Conservation (phyloP, 176 grass and related monocot species). For the Bromus sterilis region DNA sequence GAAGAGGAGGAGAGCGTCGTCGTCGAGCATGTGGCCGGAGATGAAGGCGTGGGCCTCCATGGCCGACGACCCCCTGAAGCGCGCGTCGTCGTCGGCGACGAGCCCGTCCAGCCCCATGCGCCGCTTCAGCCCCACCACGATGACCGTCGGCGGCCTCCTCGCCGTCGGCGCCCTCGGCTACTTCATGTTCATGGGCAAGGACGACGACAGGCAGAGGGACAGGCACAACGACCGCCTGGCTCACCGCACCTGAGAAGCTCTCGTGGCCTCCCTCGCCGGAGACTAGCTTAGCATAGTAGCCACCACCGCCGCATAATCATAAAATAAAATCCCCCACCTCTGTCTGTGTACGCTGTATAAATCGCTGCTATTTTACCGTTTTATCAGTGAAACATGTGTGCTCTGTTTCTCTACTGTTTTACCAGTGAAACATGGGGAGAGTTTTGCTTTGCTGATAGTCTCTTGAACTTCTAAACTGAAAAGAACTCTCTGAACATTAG, state of each 20-base stretch:
- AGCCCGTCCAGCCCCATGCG: constrained; percentile 15
- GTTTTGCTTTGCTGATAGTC: no score
- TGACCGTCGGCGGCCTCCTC: constrained; percentile 37
- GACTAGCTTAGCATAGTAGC: not conserved
- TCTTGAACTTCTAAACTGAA: no score
- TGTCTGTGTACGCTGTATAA: not conserved
- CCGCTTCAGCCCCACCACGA: constrained; percentile 43
- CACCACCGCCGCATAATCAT: not conserved
- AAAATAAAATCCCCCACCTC: not conserved
- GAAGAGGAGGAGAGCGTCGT: not conserved
- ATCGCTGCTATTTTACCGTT: not conserved
- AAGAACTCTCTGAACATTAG: not conserved
- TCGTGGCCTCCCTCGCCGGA: not conserved
- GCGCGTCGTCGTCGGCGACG: not conserved
- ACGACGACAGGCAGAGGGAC: constrained; percentile 8
- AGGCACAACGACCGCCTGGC: constrained; percentile 3
- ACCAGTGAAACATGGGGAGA: not conserved
- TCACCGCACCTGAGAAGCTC: constrained; percentile 1
- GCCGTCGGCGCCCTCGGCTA: constrained; percentile 37
- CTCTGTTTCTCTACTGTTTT: not conserved
- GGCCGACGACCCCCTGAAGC: constrained; percentile 36
- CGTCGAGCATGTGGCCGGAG: constrained; percentile 25
- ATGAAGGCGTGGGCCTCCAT: constrained; percentile 29
- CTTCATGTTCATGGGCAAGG: constrained; percentile 40
- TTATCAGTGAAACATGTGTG: not conserved